phyloP scores from a whole-genome alignment of 1,284 basidiomycete genomes.

The Ceratobasidium sp. region DNA sequence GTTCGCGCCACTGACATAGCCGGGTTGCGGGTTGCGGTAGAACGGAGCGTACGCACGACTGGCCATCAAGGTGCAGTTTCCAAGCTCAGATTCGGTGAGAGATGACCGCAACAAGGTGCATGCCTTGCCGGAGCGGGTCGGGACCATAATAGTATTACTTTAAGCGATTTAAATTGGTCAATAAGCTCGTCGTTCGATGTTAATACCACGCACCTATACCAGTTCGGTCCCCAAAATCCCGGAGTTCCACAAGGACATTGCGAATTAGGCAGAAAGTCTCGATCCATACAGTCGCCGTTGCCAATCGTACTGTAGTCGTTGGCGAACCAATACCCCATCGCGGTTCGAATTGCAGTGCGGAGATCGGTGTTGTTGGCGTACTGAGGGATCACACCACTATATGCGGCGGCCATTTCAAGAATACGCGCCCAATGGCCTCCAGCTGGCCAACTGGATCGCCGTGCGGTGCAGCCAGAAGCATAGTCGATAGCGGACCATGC shows the following conservation, averaged over 20 bases:
- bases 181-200: background rate
- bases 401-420: constrained; percentile 62
- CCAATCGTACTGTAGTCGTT: constrained; percentile 59
- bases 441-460: constrained; percentile 70
- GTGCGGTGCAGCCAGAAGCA: constrained; percentile 62
- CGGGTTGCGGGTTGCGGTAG: constrained; percentile 49
- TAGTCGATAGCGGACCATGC: constrained; percentile 67
- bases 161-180: constrained; percentile 34
- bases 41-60: constrained; percentile 60
- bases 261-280: constrained; percentile 53
- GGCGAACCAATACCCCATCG: constrained; percentile 69
- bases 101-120: constrained; percentile 58
- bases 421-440: constrained; percentile 65
- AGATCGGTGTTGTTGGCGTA: constrained; percentile 54
- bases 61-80: constrained; percentile 52
- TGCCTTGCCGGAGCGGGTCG: constrained; percentile 60
- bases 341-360: constrained; percentile 54
- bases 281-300: constrained; percentile 56
- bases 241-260: constrained; percentile 62
- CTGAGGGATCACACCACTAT: constrained; percentile 57
- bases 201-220: constrained; percentile 52
- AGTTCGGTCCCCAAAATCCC: constrained; percentile 71
- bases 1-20: constrained; percentile 64
- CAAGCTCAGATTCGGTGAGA: background rate
- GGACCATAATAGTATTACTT: constrained; percentile 63